Percentiles rank a stretch among this genome's conserved stretches.
These are phyloP conservation scores for Misopates orontium DNA, from an alignment of 257 asterid genomes.

Conservation along the genomic window DNA sequence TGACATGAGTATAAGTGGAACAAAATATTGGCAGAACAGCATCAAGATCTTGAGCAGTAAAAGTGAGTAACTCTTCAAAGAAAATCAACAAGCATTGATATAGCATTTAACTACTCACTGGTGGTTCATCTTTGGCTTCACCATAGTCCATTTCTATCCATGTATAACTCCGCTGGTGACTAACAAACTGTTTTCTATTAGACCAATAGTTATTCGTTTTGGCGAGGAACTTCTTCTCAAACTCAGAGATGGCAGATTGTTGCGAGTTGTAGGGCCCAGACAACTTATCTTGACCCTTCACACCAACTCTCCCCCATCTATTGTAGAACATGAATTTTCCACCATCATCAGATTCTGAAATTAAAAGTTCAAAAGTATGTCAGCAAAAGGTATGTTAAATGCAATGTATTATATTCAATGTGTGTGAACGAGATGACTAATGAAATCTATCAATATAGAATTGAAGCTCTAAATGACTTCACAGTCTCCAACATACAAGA, in stretches of 20 bases:
- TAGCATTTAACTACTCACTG: conserved; percentile 53
- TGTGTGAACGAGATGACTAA: neutral
- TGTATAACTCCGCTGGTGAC: conserved; percentile 56
- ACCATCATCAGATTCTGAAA: conserved; percentile 83
- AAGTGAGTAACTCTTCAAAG: conserved; percentile 2
- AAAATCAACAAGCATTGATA: conserved; percentile 18
- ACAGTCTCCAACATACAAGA: neutral
- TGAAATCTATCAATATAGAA: conserved; percentile 7
- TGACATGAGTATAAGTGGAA: no score
- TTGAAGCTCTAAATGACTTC: conserved; percentile 7
- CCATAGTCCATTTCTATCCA: conserved; percentile 97
- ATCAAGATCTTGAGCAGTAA: conserved; percentile 14
- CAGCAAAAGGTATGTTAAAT: conserved; percentile 4
- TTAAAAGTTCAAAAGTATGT: conserved; percentile 19
- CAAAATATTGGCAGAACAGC: neutral
- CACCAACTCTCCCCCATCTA: conserved; percentile 99
- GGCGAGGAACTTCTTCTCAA: conserved; percentile 66
- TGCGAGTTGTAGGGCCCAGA: conserved; percentile 60
- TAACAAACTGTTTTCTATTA: conserved; percentile 56
- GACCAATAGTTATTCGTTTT: conserved; percentile 75
- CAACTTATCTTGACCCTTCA: conserved; percentile 73
- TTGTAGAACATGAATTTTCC: conserved; percentile 67
- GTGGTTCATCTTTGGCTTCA: conserved; percentile 49
- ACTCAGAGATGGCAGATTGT: conserved; percentile 54
- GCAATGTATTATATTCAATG: neutral